Conservation (phyloP, 352 stramenopile species). For the Globisporangium yorkense region DNA sequence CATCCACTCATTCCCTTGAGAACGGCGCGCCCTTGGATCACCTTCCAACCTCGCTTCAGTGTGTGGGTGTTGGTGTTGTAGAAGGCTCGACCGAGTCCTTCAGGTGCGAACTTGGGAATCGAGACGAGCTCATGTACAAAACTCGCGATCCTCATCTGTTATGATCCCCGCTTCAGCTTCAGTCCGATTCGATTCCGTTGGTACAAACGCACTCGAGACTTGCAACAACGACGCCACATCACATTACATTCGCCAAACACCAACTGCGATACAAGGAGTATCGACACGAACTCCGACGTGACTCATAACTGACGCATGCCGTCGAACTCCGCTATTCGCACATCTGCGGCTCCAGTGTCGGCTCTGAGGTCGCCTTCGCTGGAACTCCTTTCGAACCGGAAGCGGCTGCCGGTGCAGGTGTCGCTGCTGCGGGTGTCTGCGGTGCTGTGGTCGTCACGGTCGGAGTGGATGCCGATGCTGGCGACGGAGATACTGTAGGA, state of each 20-base stretch:
- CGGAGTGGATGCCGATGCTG: constrained; percentile 1
- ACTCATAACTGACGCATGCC: neutral
- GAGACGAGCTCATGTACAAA: neutral
- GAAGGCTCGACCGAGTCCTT: neutral
- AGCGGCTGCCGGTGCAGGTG: neutral
- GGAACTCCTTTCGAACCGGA: neutral
- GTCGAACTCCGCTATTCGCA: constrained; percentile 8
- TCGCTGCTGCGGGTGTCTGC: neutral
- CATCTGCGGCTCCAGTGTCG: constrained; percentile 9
- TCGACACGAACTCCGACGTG: neutral
- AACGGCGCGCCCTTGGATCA: no score
- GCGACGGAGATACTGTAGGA: neutral
- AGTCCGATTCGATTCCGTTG: neutral
- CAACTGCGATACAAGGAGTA: neutral
- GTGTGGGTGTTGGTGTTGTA: no score
- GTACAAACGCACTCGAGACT: neutral
- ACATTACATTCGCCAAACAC: neutral
- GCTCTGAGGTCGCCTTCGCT: neutral
- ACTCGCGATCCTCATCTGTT: neutral
- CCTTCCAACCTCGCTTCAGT: no score
- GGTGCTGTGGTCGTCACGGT: constrained; percentile 6
- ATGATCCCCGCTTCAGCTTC: neutral
- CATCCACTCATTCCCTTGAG: no score
- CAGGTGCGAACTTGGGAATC: neutral
- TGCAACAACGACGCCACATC: neutral